These are phyloP conservation scores for Fraxinus anomala DNA, from an alignment of 257 asterid species.

Conservation along the genomic window DNA sequence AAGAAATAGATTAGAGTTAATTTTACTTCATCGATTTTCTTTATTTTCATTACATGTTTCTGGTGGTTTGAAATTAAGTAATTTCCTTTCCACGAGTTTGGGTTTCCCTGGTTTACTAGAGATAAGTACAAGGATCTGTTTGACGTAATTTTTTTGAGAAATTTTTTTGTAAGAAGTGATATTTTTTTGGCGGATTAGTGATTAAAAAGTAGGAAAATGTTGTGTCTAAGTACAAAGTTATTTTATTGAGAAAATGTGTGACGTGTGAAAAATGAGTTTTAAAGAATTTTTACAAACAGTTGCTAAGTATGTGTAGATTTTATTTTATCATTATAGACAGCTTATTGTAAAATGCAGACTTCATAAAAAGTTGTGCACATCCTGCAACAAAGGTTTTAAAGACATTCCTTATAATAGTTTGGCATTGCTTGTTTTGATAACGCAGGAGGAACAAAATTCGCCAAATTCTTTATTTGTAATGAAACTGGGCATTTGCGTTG, in stretches of 20 bases:
- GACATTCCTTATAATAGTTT: not conserved
- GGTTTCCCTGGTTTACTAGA: not conserved
- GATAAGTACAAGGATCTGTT: not conserved
- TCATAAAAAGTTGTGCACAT: not conserved
- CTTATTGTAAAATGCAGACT: not conserved
- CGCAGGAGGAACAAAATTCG: slow-evolving; percentile 90
- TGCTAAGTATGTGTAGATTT: not conserved
- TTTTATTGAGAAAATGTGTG: too few species aligned
- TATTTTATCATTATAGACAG: not conserved
- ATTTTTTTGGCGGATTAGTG: too few species aligned
- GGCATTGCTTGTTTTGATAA: slow-evolving; percentile 25
- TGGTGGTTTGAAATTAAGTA: too few species aligned
- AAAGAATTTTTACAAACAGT: too few species aligned
- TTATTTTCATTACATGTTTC: not conserved
- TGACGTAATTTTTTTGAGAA: too few species aligned
- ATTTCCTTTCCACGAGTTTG: too few species aligned
- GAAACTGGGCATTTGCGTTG: slow-evolving; percentile 91
- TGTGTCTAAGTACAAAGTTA: too few species aligned
- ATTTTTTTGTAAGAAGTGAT: too few species aligned
- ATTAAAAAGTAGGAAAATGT: too few species aligned
- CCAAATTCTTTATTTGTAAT: slow-evolving; percentile 88
- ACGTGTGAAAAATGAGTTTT: too few species aligned
- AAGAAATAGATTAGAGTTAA: too few species aligned
- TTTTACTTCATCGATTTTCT: not conserved
- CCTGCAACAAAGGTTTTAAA: not conserved